Evolutionary conservation across 225 moss, liverwort and hornwort species (phyloP).

Genomic region (Polytrichum formosum): DNA sequence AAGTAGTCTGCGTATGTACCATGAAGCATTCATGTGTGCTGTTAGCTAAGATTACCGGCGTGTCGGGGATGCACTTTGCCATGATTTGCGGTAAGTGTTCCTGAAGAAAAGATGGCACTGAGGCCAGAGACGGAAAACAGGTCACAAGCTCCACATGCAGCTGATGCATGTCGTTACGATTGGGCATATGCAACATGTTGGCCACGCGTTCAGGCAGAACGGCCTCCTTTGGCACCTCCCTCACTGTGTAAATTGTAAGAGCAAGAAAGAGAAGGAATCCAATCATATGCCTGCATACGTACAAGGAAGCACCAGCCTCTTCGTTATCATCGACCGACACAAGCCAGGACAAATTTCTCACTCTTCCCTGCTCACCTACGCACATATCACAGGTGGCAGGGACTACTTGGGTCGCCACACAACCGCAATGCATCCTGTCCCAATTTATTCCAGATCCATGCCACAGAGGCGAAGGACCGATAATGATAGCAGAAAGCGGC

Average conservation of each 20-base stretch:
- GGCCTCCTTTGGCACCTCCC: constrained; percentile 36
- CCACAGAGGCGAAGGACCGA: no score
- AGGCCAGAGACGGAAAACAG: constrained; percentile 35
- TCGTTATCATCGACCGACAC: no score
- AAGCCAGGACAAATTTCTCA: no score
- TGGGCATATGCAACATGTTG: constrained; percentile 28
- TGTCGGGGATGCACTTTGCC: constrained; percentile 12
- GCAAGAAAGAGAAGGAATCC: constrained; percentile 57
- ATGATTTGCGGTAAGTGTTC: constrained; percentile 6
- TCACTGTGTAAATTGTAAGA: constrained; percentile 49
- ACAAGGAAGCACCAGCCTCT: no score
- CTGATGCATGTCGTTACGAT: constrained; percentile 33
- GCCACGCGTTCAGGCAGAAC: constrained; percentile 22
- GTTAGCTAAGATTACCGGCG: constrained; percentile 7
- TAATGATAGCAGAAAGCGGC: no score
- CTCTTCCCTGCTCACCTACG: no score
- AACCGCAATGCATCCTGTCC: no score
- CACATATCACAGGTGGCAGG: no score
- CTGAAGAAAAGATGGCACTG: constrained; percentile 27
- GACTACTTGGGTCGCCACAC: no score
- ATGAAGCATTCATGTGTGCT: constrained; percentile 43
- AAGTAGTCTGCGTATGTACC: constrained; percentile 14
- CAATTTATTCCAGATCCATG: no score
- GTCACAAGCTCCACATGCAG: constrained; percentile 39
- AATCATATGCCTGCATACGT: constrained; percentile 48